Base-by-base conservation (phyloP, 2,329 filamentous ascomycete genomes). In the Lizonia empirigonia region DNA sequence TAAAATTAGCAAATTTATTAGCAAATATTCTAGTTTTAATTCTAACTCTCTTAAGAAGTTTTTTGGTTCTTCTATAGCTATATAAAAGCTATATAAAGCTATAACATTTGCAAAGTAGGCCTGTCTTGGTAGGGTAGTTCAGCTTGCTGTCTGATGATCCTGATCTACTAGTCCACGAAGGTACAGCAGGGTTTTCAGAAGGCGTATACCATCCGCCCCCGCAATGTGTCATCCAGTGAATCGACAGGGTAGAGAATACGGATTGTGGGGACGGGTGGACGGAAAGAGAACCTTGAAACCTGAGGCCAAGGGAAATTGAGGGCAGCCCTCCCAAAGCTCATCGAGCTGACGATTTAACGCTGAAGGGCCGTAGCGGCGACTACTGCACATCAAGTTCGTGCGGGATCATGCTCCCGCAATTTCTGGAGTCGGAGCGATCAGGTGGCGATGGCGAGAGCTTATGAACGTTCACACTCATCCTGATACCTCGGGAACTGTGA, bases 291-390 rank as follows among this genome's bases (percentile, higher is more conserved):
- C 35, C 39, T 32, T 7, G 44, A 24, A 48, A 39, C 39, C 37
- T 7, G 44, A 34, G 39, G 34, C 34, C 44, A 48, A 53, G 50
- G 44, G 50, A 53, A 30, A 53, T 53, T 53, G 44, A 53, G 35
- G 44, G 32, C 34, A 19, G 34, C 34, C 34, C 30, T 18, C 30
- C 40, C 24, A 24, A 39, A 44, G 36, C 38, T 30, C 20, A 22
- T 38, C 39, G 18, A 44, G 10, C 15, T 39, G 18, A 34, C 18
- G 20, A 10, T 35, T 12, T 29, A 39, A 30, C 37, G 49, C 26
- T 30, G 36, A 18, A 41, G 42, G 32, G 32, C 37, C 36, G 32
- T 26, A 18, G 37, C 49, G 38, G 33, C 44, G 20, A 39, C 29
- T 40, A 35, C 34, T 40, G 38, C 38, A 53, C 23, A 34, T 44